Base-by-base conservation (phyloP, 1,284 basidiomycete genomes). In the Rhizoctonia solani region DNA sequence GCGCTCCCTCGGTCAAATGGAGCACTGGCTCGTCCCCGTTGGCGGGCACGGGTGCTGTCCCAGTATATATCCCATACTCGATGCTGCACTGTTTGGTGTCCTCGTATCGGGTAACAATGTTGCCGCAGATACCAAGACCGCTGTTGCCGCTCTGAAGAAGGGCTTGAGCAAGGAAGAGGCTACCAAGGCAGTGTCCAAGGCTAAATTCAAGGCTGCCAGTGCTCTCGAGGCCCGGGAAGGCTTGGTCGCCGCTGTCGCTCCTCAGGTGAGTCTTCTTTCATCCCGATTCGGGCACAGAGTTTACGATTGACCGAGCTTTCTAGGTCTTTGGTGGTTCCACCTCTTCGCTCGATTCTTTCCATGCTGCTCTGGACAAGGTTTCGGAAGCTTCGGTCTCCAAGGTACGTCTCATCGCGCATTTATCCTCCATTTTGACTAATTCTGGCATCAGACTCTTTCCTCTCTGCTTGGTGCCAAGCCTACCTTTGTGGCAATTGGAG, bases 401-500 rank as follows among this genome's bases (percentile, higher is more conserved):
- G 82, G 90, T 88, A 72, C 59, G 81, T 74, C 16, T 39, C 16
- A 5, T 6, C 1, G 30, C 14, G 23, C 53, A 34, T 50, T 47
- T 29, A 13, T 37, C 49, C 4, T 69, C 14, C 4, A 32, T 37
- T 66, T 8, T 23, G 29, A 16, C 37, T n/a, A 23, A 3, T 69
- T 72, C 56, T 47, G 52, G 58, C 16, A 66, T 0, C 69, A 89
- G 87, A 78, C 81, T 65, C 79, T 81, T 61, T 80, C 83, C 11
- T 75, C 80, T 37, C 81, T 92, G 50, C 75, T 89, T 72, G 83
- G 84, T 76, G 79, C 81, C 72, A 91, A 93, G 80, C 92, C 93
- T 29, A 94, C 93, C 37, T 92, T 84, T 71, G 92, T 97, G 53
- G 89, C 87, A 29, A 82, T 96, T 63, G 95, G 94, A 67, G 87